Conservation (phyloP, 768 basidiomycete species). For the Tulasnella sp. region DNA sequence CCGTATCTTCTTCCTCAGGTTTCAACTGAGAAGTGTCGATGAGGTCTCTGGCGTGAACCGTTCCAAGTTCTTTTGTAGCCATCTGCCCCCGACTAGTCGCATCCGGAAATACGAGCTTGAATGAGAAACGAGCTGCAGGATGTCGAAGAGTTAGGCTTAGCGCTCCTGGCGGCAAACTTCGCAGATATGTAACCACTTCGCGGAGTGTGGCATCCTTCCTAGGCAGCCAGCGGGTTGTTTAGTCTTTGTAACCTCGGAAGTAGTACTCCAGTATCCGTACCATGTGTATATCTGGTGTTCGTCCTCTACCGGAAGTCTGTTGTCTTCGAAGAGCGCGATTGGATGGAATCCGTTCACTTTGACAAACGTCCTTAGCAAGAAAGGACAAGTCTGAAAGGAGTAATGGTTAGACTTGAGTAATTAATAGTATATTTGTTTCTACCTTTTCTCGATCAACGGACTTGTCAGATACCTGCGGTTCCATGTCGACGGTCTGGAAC, state of each 20-base stretch:
- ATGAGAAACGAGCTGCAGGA: slow-evolving; percentile 69
- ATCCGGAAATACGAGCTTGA: slow-evolving; percentile 57
- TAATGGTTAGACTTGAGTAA: background rate
- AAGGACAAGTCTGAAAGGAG: slow-evolving; percentile 56
- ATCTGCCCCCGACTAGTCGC: slow-evolving; percentile 57
- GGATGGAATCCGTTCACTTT: slow-evolving; percentile 73
- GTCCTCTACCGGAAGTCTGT: slow-evolving; percentile 60
- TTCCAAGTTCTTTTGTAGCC: slow-evolving; percentile 65
- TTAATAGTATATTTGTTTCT: background rate
- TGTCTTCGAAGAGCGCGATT: slow-evolving; percentile 62
- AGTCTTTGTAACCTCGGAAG: background rate
- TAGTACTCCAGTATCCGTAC: slow-evolving; percentile 29
- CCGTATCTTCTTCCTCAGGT: slow-evolving; percentile 41
- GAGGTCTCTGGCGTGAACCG: slow-evolving; percentile 73
- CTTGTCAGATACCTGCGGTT: background rate
- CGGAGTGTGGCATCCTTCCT: slow-evolving; percentile 78
- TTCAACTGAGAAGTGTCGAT: slow-evolving; percentile 45
- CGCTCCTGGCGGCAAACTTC: slow-evolving; percentile 48
- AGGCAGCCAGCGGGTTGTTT: background rate
- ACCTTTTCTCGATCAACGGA: background rate
- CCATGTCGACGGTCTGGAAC: slow-evolving; percentile 1
- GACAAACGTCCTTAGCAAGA: slow-evolving; percentile 69
- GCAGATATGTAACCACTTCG: slow-evolving; percentile 66
- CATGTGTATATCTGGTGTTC: slow-evolving; percentile 77
- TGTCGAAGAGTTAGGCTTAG: slow-evolving; percentile 57